Conservation (phyloP, 805 yeast genomes). For the Saccharomycopsis amapae region DNA sequence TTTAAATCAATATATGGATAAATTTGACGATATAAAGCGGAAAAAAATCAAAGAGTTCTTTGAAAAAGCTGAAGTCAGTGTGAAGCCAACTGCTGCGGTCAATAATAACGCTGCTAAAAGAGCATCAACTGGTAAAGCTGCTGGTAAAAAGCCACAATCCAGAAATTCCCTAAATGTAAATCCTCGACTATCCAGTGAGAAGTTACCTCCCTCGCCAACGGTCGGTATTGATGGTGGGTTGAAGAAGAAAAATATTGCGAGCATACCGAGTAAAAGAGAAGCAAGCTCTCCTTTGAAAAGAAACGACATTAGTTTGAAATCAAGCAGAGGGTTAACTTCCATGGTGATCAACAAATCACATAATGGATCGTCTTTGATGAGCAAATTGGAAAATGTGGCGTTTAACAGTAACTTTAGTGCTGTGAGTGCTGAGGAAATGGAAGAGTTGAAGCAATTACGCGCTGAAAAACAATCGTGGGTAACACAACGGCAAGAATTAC, state of each 20-base stretch:
- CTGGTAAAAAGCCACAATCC: conserved; percentile 18
- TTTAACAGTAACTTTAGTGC: background rate
- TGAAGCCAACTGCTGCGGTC: conserved; percentile 24
- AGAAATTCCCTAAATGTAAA: too few relatives aligned
- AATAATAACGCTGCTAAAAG: conserved; percentile 18
- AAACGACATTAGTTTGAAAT: conserved; percentile 17
- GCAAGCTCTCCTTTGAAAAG: conserved; percentile 66
- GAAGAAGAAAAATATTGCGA: conserved; percentile 14
- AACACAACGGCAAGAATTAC: conserved; percentile 26
- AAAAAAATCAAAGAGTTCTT: conserved; percentile 56
- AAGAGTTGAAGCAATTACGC: conserved; percentile 44
- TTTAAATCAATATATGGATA: conserved; percentile 50
- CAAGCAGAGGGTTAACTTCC: conserved; percentile 11
- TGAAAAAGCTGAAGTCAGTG: conserved; percentile 49
- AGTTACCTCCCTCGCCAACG: conserved; percentile 3
- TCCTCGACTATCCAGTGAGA: background rate
- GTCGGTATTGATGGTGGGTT: conserved; percentile 10
- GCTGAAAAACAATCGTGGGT: conserved; percentile 46
- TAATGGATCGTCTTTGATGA: conserved; percentile 2
- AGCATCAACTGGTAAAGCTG: conserved; percentile 15
- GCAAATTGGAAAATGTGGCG: conserved; percentile 12
- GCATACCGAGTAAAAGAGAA: conserved; percentile 56
- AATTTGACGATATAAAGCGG: conserved; percentile 71
- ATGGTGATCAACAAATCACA: conserved; percentile 4
- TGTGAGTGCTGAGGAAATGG: conserved; percentile 2